Conservation (phyloP, 2,329 filamentous ascomycete species). For the Nemania diffusa region DNA sequence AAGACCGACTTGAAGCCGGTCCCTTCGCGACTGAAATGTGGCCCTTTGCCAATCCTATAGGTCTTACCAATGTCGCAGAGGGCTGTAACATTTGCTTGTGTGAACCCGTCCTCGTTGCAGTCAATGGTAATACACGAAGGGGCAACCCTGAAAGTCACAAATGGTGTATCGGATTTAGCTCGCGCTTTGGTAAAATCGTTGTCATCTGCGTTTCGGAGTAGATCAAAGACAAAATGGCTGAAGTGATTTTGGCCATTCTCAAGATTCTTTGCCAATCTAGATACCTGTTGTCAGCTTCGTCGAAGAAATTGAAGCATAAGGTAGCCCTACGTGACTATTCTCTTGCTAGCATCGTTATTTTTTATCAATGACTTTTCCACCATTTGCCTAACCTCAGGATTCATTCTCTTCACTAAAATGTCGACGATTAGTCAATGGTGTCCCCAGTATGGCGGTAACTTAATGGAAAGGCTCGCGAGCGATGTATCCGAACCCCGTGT, state of each 20-base stretch:
- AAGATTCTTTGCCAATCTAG: conserved; percentile 55
- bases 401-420: not conserved
- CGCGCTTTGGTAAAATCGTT: conserved; percentile 53
- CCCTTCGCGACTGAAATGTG: conserved; percentile 61
- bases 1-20: conserved; percentile 64
- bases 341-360: not conserved
- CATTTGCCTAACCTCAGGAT: not conserved
- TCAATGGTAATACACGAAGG: conserved; percentile 55
- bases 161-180: conserved; percentile 41
- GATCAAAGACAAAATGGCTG: conserved; percentile 61
- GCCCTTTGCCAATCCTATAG: conserved; percentile 54
- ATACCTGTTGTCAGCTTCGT: not conserved
- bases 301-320: not conserved
- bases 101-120: conserved; percentile 63
- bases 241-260: conserved; percentile 55
- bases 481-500: not conserved
- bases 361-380: conserved; percentile 11
- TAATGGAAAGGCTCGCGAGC: not conserved
- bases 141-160: conserved; percentile 51
- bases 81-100: conserved; percentile 53
- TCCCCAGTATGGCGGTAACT: not conserved
- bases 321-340: not conserved
- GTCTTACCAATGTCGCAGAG: conserved; percentile 59
- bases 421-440: not conserved
- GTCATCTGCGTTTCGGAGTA: conserved; percentile 66